These are phyloP conservation scores for Herpetomonas samuelpessoai DNA, from an alignment of 208 protist species.

Conservation along the genomic window DNA sequence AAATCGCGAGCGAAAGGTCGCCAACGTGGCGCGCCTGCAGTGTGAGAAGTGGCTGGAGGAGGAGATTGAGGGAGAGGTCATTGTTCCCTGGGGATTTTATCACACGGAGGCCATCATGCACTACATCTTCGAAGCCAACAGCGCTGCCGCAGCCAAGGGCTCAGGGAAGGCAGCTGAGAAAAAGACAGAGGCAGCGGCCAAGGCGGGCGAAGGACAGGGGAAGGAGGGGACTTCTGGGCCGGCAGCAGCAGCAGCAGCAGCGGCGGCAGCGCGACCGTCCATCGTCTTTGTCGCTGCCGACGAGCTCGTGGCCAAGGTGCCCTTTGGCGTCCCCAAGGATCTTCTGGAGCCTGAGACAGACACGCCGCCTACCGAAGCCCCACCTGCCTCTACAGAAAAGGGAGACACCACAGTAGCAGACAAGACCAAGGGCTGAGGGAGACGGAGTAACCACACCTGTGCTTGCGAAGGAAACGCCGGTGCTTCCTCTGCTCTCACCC, in stretches of 20 bases:
- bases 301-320: constrained; percentile 58
- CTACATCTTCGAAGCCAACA: constrained; percentile 69
- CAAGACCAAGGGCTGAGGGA: too few relatives aligned
- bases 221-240: neutral
- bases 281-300: constrained; percentile 73
- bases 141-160: neutral
- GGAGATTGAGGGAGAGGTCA: constrained; percentile 76
- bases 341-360: constrained; percentile 30
- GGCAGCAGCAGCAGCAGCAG: neutral
- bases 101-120: constrained; percentile 79
- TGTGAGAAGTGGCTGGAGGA: constrained; percentile 73
- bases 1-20: constrained; percentile 75
- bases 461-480: too few relatives aligned
- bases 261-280: constrained; percentile 4
- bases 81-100: constrained; percentile 88
- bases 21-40: constrained; percentile 45
- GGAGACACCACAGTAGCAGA: too few relatives aligned
- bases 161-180: neutral
- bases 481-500: too few relatives aligned
- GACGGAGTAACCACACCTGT: too few relatives aligned
- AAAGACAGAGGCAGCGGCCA: neutral
- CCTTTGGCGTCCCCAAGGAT: constrained; percentile 76
- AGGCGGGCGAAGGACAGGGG: neutral
- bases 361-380: neutral
- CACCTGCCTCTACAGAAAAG: too few relatives aligned